These are phyloP conservation scores for Trichoderma sp. DNA, from an alignment of 2,329 filamentous ascomycete genomes.

Conservation along the genomic window DNA sequence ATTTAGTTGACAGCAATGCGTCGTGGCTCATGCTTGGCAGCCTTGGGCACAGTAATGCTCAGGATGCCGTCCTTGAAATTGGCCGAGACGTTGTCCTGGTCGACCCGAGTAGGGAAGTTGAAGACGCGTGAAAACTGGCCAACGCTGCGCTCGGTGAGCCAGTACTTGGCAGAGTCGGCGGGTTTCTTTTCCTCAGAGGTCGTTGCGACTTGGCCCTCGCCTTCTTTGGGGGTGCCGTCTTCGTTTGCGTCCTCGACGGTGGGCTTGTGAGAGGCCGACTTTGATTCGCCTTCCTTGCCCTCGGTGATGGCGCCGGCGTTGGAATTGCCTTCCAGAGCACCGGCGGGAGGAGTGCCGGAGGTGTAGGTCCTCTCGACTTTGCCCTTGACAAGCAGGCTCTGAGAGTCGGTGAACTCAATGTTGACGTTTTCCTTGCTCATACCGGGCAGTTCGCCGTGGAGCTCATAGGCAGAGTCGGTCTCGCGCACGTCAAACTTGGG, in stretches of 20 bases:
- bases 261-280: neutral
- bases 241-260: conserved; percentile 14
- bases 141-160: conserved; percentile 65
- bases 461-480: conserved; percentile 65
- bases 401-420: conserved; percentile 74
- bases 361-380: conserved; percentile 63
- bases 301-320: conserved; percentile 42
- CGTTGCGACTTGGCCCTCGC: conserved; percentile 36
- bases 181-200: neutral
- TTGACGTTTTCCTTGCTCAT: conserved; percentile 70
- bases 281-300: conserved; percentile 30
- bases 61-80: conserved; percentile 66
- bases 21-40: conserved; percentile 38
- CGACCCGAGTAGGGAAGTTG: conserved; percentile 64
- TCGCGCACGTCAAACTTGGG: conserved; percentile 77
- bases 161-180: conserved; percentile 58
- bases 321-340: conserved; percentile 26
- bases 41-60: conserved; percentile 58
- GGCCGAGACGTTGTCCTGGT: conserved; percentile 62
- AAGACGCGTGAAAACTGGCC: conserved; percentile 69
- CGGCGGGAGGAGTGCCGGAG: conserved; percentile 51
- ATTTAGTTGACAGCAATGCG: conserved; percentile 37
- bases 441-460: conserved; percentile 76
- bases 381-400: conserved; percentile 70
- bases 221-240: conserved; percentile 51